These are phyloP conservation scores for Samsoniella hepiali DNA, from an alignment of 2,329 filamentous ascomycete species.

Conservation along the genomic window DNA sequence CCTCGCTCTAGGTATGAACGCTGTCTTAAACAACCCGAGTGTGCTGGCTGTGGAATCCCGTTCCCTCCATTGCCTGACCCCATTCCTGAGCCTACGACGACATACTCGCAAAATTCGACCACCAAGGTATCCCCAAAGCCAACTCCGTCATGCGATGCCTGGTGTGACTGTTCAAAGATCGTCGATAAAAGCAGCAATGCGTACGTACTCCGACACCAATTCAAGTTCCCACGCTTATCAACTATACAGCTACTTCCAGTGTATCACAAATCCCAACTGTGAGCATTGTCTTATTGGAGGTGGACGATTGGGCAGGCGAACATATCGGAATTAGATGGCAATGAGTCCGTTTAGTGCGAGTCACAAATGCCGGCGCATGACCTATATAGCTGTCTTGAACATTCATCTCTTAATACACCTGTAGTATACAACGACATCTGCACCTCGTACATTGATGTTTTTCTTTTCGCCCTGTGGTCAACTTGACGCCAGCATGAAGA, in stretches of 20 bases:
- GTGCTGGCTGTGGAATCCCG: slow-evolving; percentile 12
- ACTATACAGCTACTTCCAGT: slow-evolving; percentile 28
- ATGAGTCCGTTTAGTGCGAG: neutral
- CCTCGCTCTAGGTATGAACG: neutral
- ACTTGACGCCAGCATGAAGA: neutral
- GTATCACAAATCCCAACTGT: slow-evolving; percentile 27
- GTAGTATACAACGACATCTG: slow-evolving; percentile 18
- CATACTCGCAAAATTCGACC: slow-evolving; percentile 20
- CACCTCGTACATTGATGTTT: slow-evolving; percentile 14
- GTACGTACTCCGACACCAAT: slow-evolving; percentile 19
- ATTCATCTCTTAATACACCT: slow-evolving; percentile 15
- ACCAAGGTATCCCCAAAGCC: neutral
- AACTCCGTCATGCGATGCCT: slow-evolving; percentile 21
- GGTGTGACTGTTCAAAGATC: slow-evolving; percentile 29
- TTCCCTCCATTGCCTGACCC: slow-evolving; percentile 12
- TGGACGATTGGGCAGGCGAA: neutral
- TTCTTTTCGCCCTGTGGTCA: slow-evolving; percentile 1
- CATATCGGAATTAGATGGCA: neutral
- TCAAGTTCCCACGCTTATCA: neutral
- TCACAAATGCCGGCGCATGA: neutral
- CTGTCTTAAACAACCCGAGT: slow-evolving; percentile 14
- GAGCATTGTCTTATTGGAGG: slow-evolving; percentile 23
- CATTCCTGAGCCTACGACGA: slow-evolving; percentile 15
- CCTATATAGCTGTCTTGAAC: slow-evolving; percentile 6
- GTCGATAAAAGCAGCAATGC: slow-evolving; percentile 26